Evolutionary conservation across 306 rosid species (phyloP), one percentile per base, ranked within the genome.

Genomic region (Cotoneaster glaucophyllus): DNA sequence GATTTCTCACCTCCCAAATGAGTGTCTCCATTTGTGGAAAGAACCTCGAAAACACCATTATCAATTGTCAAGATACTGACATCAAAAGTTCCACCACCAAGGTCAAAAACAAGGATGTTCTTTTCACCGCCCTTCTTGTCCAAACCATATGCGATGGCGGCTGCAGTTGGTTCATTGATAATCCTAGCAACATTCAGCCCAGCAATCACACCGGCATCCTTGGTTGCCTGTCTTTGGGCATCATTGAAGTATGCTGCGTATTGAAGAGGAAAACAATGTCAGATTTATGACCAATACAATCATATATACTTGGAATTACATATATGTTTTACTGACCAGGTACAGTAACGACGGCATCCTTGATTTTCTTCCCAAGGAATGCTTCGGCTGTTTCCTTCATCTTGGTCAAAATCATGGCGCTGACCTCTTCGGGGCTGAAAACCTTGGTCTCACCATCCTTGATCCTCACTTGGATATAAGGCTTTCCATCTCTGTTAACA

Each of bases 211-310:
- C 99, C 98, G 0, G 99, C 99, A 82, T 96, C 99, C 96, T 96
- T 96, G 83, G 99, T 96, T 74, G 98, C 99, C 83, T 96, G 98
- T 86, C 99, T 90, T 88, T 96, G 99, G 76, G 99, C 99, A 81
- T 96, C 99, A 65, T 96, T 96, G 79, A 96, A 96, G 87, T 96
- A 96, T 52, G 99, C 98, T 94, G 90, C 24, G 64, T 19, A 84
- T 24, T 79, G 56, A 67, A 80, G 37, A 61, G 25, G 5, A 78
- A 39, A 73, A 58, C 34, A 14, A 24, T 52, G 54, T 15, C 68
- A 82, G 39, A 48, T 29, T 2, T 8, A 41, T 5, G 22, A 76
- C 26, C 4, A 3, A 24, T 41, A 75, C 21, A 6, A 75, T 22
- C 8, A 2, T 21, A 18, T 26, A 34, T 10, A 0, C 28, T 69